phyloP scores from a whole-genome alignment of 2,329 filamentous ascomycete genomes.

The Harringtonia aguacate region DNA sequence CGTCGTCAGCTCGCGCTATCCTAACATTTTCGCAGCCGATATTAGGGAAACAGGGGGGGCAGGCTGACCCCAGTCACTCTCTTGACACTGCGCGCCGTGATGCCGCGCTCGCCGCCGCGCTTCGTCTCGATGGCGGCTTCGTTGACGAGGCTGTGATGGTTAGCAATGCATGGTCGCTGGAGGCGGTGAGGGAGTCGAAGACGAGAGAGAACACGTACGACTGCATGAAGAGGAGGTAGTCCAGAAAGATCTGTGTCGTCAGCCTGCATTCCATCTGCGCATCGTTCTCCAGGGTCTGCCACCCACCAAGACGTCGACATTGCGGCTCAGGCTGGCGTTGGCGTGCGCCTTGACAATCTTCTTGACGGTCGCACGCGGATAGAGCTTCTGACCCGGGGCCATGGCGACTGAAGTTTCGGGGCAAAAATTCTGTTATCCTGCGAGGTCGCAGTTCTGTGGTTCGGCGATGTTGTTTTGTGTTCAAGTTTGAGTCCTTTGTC shows the following conservation, averaged over 20 bases:
- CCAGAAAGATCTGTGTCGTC: constrained; percentile 59
- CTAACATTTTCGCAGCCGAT: neutral
- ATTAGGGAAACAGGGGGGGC: neutral
- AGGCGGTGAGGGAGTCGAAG: neutral
- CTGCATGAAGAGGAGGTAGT: constrained; percentile 76
- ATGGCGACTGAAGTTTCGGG: too few relatives aligned
- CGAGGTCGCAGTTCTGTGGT: neutral
- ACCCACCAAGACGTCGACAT: constrained; percentile 71
- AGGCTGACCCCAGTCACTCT: constrained; percentile 62
- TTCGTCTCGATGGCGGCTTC: constrained; percentile 71
- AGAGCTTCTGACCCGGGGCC: constrained; percentile 61
- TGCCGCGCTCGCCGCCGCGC: constrained; percentile 58
- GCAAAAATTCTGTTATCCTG: too few relatives aligned
- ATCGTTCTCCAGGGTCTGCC: too few relatives aligned
- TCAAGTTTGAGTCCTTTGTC: neutral
- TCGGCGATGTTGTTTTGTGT: neutral
- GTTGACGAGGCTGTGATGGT: constrained; percentile 53
- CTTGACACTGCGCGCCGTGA: constrained; percentile 66
- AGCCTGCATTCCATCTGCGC: neutral
- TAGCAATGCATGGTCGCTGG: neutral
- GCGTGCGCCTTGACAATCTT: constrained; percentile 87
- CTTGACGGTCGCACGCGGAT: constrained; percentile 75
- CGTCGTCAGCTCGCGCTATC: too few relatives aligned
- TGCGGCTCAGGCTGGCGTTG: constrained; percentile 69
- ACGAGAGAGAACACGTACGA: constrained; percentile 26